Conservation (phyloP, 768 basidiomycete species). For the Pleurotus pulmonarius region DNA sequence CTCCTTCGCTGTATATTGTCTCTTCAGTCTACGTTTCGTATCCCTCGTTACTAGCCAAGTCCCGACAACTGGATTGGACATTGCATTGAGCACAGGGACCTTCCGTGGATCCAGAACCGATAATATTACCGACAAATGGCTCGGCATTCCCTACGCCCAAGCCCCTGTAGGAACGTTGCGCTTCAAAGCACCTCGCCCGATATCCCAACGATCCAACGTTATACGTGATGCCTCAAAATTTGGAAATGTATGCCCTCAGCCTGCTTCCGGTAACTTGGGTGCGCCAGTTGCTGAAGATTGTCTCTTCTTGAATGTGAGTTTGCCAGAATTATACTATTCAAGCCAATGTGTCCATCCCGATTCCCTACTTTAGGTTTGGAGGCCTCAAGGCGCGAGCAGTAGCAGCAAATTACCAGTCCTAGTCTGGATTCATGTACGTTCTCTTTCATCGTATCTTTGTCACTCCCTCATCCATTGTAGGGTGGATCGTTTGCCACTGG, state of each 20-base stretch:
- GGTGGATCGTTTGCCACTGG: constrained; percentile 2
- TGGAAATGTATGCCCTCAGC: constrained; percentile 42
- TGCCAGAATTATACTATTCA: too few relatives aligned
- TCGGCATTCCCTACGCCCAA: constrained; percentile 47
- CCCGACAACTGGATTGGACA: background rate
- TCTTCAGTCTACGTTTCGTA: too few relatives aligned
- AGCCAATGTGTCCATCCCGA: constrained; percentile 14
- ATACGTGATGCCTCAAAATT: constrained; percentile 34
- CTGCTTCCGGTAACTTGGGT: constrained; percentile 22
- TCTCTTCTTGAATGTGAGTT: constrained; percentile 28
- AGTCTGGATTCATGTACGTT: constrained; percentile 8
- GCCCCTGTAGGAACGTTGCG: constrained; percentile 42
- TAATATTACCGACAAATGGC: constrained; percentile 40
- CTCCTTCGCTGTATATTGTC: too few relatives aligned
- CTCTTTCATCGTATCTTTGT: background rate
- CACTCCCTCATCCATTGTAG: background rate
- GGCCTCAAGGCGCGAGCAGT: constrained; percentile 11
- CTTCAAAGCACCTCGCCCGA: constrained; percentile 38
- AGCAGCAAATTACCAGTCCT: constrained; percentile 14
- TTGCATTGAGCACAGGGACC: constrained; percentile 26
- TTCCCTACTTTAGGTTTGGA: constrained; percentile 12
- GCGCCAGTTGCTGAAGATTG: constrained; percentile 40
- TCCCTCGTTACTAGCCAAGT: too few relatives aligned
- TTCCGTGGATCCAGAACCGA: constrained; percentile 30
- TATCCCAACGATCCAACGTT: constrained; percentile 19